These are phyloP conservation scores for Neonectria sp. DNA, from an alignment of 2,329 filamentous ascomycete species.

Conservation along the genomic window DNA sequence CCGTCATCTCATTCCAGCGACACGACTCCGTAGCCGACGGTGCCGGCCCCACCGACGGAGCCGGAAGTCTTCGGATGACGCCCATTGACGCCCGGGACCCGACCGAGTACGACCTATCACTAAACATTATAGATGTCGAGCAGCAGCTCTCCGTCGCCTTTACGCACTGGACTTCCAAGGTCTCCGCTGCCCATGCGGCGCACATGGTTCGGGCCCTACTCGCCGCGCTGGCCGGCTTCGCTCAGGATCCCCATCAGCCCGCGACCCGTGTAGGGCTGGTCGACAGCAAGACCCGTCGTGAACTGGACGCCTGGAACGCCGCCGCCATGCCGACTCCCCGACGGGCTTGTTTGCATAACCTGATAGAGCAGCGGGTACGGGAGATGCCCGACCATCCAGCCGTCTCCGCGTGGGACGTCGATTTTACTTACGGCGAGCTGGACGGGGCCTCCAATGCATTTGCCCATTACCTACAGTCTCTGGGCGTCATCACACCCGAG, in stretches of 20 bases:
- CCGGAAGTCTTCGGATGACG: constrained; percentile 13
- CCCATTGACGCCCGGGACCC: constrained; percentile 12
- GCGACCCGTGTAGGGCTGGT: background rate
- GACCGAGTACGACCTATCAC: constrained; percentile 23
- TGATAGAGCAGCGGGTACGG: background rate
- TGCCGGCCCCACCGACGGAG: constrained; percentile 7
- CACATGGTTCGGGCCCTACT: constrained; percentile 16
- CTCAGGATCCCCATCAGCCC: background rate
- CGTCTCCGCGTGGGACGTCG: constrained; percentile 5
- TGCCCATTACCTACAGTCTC: constrained; percentile 6
- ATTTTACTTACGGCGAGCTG: constrained; percentile 21
- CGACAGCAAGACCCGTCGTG: background rate
- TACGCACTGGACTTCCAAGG: constrained; percentile 19
- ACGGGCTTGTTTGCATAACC: constrained; percentile 14
- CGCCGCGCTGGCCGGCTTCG: background rate
- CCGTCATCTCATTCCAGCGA: constrained; percentile 16
- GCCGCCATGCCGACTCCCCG: background rate
- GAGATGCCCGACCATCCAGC: constrained; percentile 20
- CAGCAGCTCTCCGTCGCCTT: constrained; percentile 16
- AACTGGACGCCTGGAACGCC: background rate
- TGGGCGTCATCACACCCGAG: constrained; percentile 4
- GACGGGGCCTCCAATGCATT: constrained; percentile 7
- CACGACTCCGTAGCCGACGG: constrained; percentile 10
- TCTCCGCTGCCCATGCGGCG: constrained; percentile 14
- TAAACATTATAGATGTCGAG: constrained; percentile 15